Base-by-base conservation (phyloP, 371 early-diverging fungal genomes). In the Encephalitozoon romaleae region DNA sequence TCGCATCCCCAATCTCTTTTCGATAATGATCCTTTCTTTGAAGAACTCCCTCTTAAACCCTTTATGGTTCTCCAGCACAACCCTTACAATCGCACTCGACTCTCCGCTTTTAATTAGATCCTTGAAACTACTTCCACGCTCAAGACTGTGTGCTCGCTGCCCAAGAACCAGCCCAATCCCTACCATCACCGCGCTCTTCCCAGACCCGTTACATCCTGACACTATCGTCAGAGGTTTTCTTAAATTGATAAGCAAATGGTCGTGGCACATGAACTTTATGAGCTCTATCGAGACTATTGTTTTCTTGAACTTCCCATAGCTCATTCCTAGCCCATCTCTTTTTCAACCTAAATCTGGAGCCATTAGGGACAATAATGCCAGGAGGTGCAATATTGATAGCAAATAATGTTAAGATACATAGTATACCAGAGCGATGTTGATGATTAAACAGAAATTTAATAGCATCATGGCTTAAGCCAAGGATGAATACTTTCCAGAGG, bases 121-220 rank as follows among this genome's bases (percentile, higher is more conserved):
- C 30, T 68, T 79, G 42, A 66, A 71, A n/a, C 78, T 72, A 21
- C 66, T 72, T 66, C 85, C 85, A 25, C 86, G 42, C 23, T 83
- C 84, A 59, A 85, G 67, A 30, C 45, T 12, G 11, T 41, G 18
- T 12, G 83, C 77, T 45, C 81, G 45, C 51, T 79, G 81, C 0
- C 86, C 86, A 82, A 85, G 79, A 8, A 83, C 32, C 32, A 82
- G 67, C 9, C 86, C 86, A 9, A 85, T 21, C 4, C 82, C 82
- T n/a, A 84, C 76, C 84, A 84, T 85, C 28, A 85, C 70, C 9
- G 86, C 83, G 42, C 82, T 83, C 54, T 85, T 85, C 25, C 86
- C 86, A 52, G 77, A 74, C 49, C 86, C 86, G 67, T 85, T 85
- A 45, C 73, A 47, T 18, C 86, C 86, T 26, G 79, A 76, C 28